Base-by-base conservation (phyloP, 768 basidiomycete genomes). In the Rhodotorula sphaerocarpa region DNA sequence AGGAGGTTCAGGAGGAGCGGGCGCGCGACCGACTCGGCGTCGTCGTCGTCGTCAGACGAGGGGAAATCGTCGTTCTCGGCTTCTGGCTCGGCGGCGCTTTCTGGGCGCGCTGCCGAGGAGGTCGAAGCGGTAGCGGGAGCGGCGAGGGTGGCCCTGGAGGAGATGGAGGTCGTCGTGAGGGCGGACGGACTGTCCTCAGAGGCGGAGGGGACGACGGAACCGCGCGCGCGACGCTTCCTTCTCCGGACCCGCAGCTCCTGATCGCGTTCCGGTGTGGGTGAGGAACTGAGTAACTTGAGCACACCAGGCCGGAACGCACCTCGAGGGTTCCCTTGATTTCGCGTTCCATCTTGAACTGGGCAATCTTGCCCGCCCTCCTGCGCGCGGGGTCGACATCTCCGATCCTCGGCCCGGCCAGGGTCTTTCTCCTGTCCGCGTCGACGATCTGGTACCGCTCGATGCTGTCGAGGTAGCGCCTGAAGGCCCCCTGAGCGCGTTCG, bases 291-390 rank as follows among this genome's bases (percentile, higher is more conserved):
- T 16, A 16, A 39, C 36, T 39, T 16, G 36, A 16, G 36, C 16
- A 39, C 36, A 16, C 36, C 10, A 7, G 30, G 15, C 42, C 18
- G 44, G 18, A 25, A 23, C 76, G 51, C 57, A 87, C 89, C 76
- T 89, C 82, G 31, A 96, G 82, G 60, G 80, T 80, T 25, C 76
- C 75, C 57, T 83, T 81, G 64, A 81, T 80, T 30, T 77, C 76
- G 55, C 82, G 81, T 33, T 93, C 90, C 59, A 82, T 81, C 75
- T 85, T 84, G 75, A 83, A 96, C 73, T 92, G 91, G 64, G 82
- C 84, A 66, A 99, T 95, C 78, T 95, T 99, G 39, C 85, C 74
- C 68, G 93, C 90, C 69, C 95, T 78, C 59, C 86, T 80, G 72
- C 80, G 82, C 2, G 82, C 81, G 25, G 85, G 81, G 74, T 96